Conservation (phyloP, 345 rosid species). For the Hirschfeldia incana region DNA sequence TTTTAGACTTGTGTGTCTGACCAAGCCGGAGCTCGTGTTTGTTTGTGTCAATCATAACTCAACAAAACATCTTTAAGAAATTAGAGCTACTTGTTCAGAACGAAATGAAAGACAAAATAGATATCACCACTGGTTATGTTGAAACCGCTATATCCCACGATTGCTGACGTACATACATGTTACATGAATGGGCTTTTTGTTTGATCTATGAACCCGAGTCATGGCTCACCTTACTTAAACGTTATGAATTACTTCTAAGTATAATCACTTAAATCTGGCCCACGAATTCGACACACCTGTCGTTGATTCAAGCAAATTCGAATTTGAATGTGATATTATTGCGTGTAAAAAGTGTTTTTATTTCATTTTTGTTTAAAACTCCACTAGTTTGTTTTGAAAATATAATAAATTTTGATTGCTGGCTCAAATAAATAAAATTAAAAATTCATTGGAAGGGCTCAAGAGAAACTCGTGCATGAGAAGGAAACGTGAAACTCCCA, state of each 20-base stretch:
- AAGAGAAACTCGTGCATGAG: slow-evolving; percentile 7
- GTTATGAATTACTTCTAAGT: not conserved
- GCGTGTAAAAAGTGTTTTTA: no score
- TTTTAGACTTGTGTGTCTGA: not conserved
- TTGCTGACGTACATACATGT: not conserved
- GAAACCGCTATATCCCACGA: no score
- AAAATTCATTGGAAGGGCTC: slow-evolving; percentile 30
- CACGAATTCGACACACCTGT: not conserved
- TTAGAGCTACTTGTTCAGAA: no score
- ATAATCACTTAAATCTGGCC: not conserved
- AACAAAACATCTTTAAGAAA: no score
- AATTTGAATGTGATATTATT: not conserved
- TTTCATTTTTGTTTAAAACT: no score
- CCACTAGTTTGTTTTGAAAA: no score
- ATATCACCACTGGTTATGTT: no score
- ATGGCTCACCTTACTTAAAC: not conserved
- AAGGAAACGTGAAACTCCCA: slow-evolving; percentile 28
- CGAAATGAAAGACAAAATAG: no score
- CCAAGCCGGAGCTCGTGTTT: not conserved
- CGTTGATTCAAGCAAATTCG: not conserved
- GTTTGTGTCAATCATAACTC: not conserved
- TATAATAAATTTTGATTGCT: no score
- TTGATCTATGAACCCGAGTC: not conserved
- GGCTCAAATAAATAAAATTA: not conserved
- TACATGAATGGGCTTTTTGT: not conserved